Base-by-base conservation (phyloP, 352 stramenopile genomes). In the Plasmopara viticola region DNA sequence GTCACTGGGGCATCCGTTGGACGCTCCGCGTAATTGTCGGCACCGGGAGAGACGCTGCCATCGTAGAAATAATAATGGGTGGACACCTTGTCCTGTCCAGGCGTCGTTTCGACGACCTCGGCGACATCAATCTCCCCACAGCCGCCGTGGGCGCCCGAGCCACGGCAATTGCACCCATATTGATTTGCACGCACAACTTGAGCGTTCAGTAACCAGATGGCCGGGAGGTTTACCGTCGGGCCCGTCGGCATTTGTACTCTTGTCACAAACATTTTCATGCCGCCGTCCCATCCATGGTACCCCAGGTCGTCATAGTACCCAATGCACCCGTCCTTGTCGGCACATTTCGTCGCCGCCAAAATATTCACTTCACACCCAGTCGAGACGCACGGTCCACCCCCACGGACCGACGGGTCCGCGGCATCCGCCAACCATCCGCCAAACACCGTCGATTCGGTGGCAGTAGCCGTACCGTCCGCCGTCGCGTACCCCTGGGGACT, bases 41-140 rank as follows among this genome's bases (percentile, higher is more conserved):
- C 58, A 41, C 73, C 72, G 0, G 76, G 47, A 1, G 68, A 72
- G 17, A 76, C 60, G 17, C 57, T 67, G 20, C 74, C 72, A 37
- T 90, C 75, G 51, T 78, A 82, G 45, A 84, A 86, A 63, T 90
- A 90, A 60, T 87, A 86, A 64, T 90, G 79, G 3, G 79, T 87
- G 13, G 76, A 69, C 13, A 90, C 63, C 41, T 74, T 74, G 56
- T 86, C 64, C 40, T 69, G 57, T 3, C 43, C 61, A 5, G 56
- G 58, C 65, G 78, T 83, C 20, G 74, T 85, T 54, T 84, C 72
- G n/a, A 90, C 86, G 9, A 86, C 79, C 58, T 90, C 79, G 29
- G 79, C 74, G 8, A 87, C 61, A 51, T 87, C 79, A 34, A 90
- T 64, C 48, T 90, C 80, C 44, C 80, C 80, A 33, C 80, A 90